Percentiles rank a stretch among this genome's conserved stretches.
These are phyloP conservation scores for Batrachochytrium dendrobatidis DNA, from an alignment of 371 early-diverging fungal species.

Conservation along the genomic window DNA sequence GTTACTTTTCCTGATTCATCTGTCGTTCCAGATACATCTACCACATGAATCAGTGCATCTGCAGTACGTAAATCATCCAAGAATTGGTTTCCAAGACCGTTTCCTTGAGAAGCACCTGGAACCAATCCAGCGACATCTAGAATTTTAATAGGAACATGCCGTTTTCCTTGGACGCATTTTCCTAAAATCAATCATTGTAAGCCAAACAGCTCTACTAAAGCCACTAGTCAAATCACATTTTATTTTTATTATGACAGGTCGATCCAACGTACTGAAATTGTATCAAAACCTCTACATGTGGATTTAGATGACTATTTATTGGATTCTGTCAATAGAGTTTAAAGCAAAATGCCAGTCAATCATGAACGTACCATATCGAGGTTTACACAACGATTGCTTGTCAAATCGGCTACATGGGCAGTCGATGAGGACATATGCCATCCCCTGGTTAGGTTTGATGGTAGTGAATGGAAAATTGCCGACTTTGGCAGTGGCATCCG, in stretches of 20 bases:
- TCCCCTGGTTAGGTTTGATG: constrained; percentile 71
- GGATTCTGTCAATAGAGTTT: no score
- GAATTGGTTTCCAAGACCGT: constrained; percentile 66
- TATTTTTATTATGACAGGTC: no score
- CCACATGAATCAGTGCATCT: constrained; percentile 70
- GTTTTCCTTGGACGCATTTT: constrained; percentile 55
- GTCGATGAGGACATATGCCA: constrained; percentile 59
- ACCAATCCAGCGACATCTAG: constrained; percentile 77
- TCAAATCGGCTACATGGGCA: constrained; percentile 62
- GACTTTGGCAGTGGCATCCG: constrained; percentile 75
- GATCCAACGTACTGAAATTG: no score
- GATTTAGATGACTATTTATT: background rate
- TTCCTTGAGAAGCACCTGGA: constrained; percentile 69
- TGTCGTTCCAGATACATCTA: constrained; percentile 74
- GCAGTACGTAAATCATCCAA: constrained; percentile 71
- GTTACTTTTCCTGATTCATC: constrained; percentile 70
- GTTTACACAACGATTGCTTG: constrained; percentile 50
- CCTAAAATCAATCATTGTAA: constrained; percentile 30
- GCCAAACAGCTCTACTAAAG: no score
- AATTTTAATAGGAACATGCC: constrained; percentile 66
- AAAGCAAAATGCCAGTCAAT: no score
- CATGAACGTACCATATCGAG: constrained; percentile 59
- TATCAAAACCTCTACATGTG: no score
- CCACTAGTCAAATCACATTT: no score
- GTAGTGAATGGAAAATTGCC: constrained; percentile 81